Conservation (phyloP, 169 alveolate genomes). For the Plasmodium fragile region DNA sequence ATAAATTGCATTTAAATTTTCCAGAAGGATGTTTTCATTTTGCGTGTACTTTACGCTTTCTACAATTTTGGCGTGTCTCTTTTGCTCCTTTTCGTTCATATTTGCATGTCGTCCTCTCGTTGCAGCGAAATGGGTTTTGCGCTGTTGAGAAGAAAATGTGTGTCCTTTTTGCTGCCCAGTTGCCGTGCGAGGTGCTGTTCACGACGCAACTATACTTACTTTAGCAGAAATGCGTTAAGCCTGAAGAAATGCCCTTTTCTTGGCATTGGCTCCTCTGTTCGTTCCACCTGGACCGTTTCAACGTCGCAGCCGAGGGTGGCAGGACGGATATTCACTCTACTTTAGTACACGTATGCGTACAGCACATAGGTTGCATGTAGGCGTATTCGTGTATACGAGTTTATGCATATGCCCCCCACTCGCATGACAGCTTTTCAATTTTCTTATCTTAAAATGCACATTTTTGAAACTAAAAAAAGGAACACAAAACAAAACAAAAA, state of each 20-base stretch:
- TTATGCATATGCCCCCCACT: neutral
- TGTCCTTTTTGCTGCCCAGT: neutral
- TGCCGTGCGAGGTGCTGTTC: neutral
- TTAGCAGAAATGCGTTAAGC: neutral
- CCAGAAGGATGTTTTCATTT: slow-evolving; percentile 69
- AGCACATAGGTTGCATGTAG: neutral
- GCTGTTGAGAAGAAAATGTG: neutral
- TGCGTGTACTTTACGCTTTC: slow-evolving; percentile 41
- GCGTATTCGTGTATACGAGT: neutral
- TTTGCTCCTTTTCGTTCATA: slow-evolving; percentile 62
- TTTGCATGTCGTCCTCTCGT: neutral
- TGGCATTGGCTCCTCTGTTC: neutral
- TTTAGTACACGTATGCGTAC: neutral
- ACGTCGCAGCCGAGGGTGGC: neutral
- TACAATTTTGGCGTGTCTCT: slow-evolving; percentile 19
- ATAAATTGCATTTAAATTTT: slow-evolving; percentile 56
- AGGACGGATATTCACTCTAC: neutral
- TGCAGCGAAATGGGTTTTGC: neutral
- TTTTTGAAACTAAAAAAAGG: neutral
- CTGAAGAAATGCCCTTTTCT: neutral
- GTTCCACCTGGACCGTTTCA: neutral
- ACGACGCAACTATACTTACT: neutral
- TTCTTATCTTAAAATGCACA: neutral
- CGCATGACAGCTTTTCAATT: neutral
- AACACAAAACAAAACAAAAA: neutral